These are phyloP conservation scores for Micractinium sp. DNA, from an alignment of 139 green algal genomes.

Conservation along the genomic window DNA sequence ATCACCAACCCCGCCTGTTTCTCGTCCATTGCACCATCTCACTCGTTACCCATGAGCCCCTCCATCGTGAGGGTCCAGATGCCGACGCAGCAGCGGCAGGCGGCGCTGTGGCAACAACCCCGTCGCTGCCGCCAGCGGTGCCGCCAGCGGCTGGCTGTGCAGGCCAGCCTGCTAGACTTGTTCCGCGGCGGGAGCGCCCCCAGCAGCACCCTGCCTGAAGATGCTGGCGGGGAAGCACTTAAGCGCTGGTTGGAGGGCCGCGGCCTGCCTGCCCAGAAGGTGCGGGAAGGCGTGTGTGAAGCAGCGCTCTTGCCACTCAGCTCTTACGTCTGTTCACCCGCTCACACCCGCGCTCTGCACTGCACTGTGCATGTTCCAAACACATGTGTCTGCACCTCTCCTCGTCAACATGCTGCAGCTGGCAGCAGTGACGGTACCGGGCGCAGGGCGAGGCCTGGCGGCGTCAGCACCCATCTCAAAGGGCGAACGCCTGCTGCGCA, in stretches of 20 bases:
- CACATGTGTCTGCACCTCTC: neutral
- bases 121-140: neutral
- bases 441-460: conserved; percentile 66
- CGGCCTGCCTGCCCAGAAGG: conserved; percentile 17
- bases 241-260: neutral
- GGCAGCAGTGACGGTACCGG: neutral
- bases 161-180: neutral
- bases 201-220: neutral
- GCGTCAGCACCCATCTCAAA: conserved; percentile 41
- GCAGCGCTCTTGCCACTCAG: neutral
- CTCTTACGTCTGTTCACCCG: neutral
- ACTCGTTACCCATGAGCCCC: too few relatives aligned
- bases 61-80: too few relatives aligned
- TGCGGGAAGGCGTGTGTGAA: neutral
- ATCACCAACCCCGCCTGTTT: too few relatives aligned
- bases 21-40: too few relatives aligned
- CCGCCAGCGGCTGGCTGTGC: neutral
- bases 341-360: too few relatives aligned
- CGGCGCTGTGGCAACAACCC: neutral
- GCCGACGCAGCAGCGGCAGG: too few relatives aligned
- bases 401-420: neutral
- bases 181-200: neutral
- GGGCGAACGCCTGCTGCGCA: conserved; percentile 56
- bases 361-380: too few relatives aligned
- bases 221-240: neutral